phyloP scores from a whole-genome alignment of 2,329 filamentous ascomycete genomes.

The Colletotrichum liaoningense region DNA sequence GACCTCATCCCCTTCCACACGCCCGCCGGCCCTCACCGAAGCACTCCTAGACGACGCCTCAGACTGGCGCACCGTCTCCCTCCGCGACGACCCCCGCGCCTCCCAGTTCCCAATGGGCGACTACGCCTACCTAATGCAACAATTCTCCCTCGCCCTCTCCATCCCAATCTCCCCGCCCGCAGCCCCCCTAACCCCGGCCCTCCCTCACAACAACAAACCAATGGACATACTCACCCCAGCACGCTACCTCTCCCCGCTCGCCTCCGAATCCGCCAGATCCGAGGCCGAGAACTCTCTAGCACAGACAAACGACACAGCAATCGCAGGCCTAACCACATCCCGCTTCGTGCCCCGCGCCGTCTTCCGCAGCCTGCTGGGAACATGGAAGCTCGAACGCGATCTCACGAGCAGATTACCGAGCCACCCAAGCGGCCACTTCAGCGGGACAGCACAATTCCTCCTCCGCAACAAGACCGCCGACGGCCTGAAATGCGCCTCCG shows the following conservation, averaged over 20 bases:
- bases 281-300: constrained; percentile 57
- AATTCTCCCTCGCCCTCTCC: constrained; percentile 70
- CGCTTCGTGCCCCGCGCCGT: constrained; percentile 73
- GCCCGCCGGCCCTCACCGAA: constrained; percentile 42
- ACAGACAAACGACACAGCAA: constrained; percentile 56
- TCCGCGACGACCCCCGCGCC: constrained; percentile 63
- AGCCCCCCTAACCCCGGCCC: constrained; percentile 45
- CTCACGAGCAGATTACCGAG: constrained; percentile 65
- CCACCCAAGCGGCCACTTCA: constrained; percentile 73
- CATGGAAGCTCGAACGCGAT: constrained; percentile 72
- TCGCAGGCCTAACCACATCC: constrained; percentile 54
- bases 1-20: constrained; percentile 48
- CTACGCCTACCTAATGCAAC: constrained; percentile 80
- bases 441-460: constrained; percentile 73
- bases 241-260: constrained; percentile 58
- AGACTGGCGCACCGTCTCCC: constrained; percentile 56
- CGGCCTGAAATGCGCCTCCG: constrained; percentile 52
- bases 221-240: constrained; percentile 69
- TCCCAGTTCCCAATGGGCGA: constrained; percentile 88
- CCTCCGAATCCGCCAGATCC: constrained; percentile 48
- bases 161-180: constrained; percentile 56
- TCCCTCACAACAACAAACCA: constrained; percentile 54
- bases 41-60: constrained; percentile 59
- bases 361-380: constrained; percentile 77
- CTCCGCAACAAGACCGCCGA: constrained; percentile 69